Percentiles rank a stretch among this genome's conserved stretches.
Conservation (phyloP, 495 filamentous ascomycete genomes). For the Penicillium pulvis region DNA sequence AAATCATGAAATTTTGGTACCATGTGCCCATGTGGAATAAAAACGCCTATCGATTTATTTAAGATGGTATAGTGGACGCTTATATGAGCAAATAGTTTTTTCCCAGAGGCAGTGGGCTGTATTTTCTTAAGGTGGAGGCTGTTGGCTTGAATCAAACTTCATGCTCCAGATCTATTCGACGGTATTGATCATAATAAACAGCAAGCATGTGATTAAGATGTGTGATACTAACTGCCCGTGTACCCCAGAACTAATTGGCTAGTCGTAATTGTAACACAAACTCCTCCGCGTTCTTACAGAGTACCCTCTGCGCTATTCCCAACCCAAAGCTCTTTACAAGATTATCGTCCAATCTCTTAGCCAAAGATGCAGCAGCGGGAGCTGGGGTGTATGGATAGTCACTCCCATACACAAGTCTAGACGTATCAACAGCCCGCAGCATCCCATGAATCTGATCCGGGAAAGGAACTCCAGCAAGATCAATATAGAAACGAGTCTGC, state of each 20-base stretch:
- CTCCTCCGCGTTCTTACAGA: constrained; percentile 16
- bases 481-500: constrained; percentile 46
- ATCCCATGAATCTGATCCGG: constrained; percentile 45
- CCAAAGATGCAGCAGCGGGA: constrained; percentile 9
- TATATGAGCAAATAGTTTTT: too few species aligned
- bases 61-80: too few species aligned
- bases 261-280: constrained; percentile 2
- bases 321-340: constrained; percentile 10
- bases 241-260: too few species aligned
- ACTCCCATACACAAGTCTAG: constrained; percentile 50
- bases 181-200: not conserved
- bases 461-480: constrained; percentile 54
- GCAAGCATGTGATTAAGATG: too few species aligned
- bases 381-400: constrained; percentile 40
- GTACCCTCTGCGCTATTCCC: constrained; percentile 5
- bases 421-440: constrained; percentile 26
- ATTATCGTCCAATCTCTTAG: constrained; percentile 16
- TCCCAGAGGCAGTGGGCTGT: too few species aligned
- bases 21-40: too few species aligned
- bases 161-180: not conserved
- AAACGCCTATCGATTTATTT: too few species aligned
- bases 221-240: not conserved
- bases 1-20: too few species aligned
- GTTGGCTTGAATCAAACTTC: not conserved
- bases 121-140: too few species aligned